A percentile compares a stretch with the other conserved stretches of the same genome.
Evolutionary conservation across 2,329 filamentous ascomycete genomes (phyloP).

Genomic region (Penicillium sp.): DNA sequence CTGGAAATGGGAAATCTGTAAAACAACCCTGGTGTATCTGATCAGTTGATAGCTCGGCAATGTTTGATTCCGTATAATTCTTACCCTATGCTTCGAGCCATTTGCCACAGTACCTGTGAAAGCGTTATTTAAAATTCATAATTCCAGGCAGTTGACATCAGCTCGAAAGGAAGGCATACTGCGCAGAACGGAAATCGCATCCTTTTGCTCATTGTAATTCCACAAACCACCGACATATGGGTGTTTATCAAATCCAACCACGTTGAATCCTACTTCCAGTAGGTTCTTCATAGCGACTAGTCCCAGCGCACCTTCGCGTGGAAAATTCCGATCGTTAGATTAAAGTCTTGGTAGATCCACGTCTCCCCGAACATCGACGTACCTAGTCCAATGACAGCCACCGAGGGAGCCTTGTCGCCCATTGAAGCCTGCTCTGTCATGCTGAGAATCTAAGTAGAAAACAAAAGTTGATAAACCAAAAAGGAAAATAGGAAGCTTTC

Average conservation of each 20-base stretch:
- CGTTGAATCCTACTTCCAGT: slow-evolving; percentile 49
- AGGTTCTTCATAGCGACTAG: slow-evolving; percentile 48
- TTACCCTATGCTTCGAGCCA: not conserved
- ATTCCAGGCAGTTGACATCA: too few relatives aligned
- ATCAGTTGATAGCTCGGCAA: not conserved
- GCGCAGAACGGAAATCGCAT: slow-evolving; percentile 38
- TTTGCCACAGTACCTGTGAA: not conserved
- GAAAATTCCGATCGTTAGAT: not conserved
- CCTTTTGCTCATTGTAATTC: slow-evolving; percentile 38
- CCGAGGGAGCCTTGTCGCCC: not conserved
- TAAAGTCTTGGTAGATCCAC: not conserved
- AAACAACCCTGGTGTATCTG: not conserved
- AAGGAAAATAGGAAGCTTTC: not conserved
- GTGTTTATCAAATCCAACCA: slow-evolving; percentile 48
- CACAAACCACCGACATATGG: slow-evolving; percentile 48
- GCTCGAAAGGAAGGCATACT: not conserved
- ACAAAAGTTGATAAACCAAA: too few relatives aligned
- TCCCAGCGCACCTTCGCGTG: slow-evolving; percentile 34
- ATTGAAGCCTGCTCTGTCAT: not conserved
- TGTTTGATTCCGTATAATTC: not conserved
- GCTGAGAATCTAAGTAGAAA: not conserved
- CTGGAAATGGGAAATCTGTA: not conserved
- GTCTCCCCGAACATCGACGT: not conserved
- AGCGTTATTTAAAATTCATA: not conserved
- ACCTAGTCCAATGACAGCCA: not conserved